These are phyloP conservation scores for Boechera stricta DNA, from an alignment of 345 rosid genomes.

Conservation along the genomic window DNA sequence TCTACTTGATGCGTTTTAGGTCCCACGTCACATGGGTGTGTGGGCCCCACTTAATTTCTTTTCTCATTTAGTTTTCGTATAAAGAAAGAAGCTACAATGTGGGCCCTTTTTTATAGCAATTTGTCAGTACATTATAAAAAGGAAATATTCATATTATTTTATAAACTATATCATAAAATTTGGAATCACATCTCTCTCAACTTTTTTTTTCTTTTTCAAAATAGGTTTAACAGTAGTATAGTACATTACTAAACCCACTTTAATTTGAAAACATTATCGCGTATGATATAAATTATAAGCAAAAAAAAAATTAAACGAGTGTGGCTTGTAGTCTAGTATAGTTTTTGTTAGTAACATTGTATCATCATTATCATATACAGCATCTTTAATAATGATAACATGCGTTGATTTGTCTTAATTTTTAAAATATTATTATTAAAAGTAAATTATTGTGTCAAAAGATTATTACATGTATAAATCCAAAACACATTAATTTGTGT, in stretches of 20 bases:
- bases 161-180: not conserved
- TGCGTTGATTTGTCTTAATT: not conserved
- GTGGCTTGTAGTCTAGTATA: not conserved
- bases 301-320: not conserved
- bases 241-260: not conserved
- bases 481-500: slow-evolving; percentile 23
- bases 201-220: not conserved
- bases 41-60: slow-evolving; percentile 26
- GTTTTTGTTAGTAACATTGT: not conserved
- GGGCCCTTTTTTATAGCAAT: slow-evolving; percentile 16
- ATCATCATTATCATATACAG: not conserved
- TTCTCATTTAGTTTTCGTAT: slow-evolving; percentile 40
- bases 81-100: slow-evolving; percentile 45
- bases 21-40: slow-evolving; percentile 51
- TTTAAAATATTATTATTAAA: not conserved
- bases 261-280: not conserved
- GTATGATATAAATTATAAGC: not conserved
- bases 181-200: slow-evolving; percentile 23
- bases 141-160: not conserved
- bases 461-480: not conserved
- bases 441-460: not conserved
- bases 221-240: not conserved
- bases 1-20: slow-evolving; percentile 49
- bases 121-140: slow-evolving; percentile 34
- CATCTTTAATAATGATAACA: not conserved